These are phyloP conservation scores for Monosporascus sp. DNA, from an alignment of 2,329 filamentous ascomycete species.

Conservation along the genomic window DNA sequence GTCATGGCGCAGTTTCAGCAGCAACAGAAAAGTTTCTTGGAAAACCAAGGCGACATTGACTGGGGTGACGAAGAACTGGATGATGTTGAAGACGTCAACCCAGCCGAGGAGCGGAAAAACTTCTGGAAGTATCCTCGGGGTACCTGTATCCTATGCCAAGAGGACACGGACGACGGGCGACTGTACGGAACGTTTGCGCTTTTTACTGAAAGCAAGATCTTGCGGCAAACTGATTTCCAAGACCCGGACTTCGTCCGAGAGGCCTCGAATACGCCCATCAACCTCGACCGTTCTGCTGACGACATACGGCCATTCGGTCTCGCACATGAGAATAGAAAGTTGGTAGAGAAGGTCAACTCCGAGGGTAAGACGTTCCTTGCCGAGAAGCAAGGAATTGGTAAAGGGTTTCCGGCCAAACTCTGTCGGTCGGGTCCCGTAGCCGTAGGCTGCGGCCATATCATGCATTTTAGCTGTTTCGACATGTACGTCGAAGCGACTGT, in stretches of 20 bases:
- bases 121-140: conserved; percentile 87
- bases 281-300: conserved; percentile 80
- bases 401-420: conserved; percentile 71
- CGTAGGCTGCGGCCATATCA: conserved; percentile 92
- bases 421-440: conserved; percentile 73
- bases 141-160: conserved; percentile 93
- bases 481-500: conserved; percentile 80
- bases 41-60: conserved; percentile 79
- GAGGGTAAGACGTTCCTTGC: conserved; percentile 65
- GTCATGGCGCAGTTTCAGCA: conserved; percentile 99
- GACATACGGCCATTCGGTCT: conserved; percentile 83
- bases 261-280: conserved; percentile 69
- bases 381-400: conserved; percentile 79
- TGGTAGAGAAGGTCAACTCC: conserved; percentile 69
- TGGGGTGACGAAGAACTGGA: conserved; percentile 84
- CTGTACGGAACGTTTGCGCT: conserved; percentile 93
- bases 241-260: conserved; percentile 83
- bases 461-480: conserved; percentile 96
- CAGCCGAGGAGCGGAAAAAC: conserved; percentile 62
- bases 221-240: conserved; percentile 79
- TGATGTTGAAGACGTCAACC: conserved; percentile 54
- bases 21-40: conserved; percentile 92
- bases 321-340: conserved; percentile 75
- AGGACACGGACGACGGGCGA: conserved; percentile 83
- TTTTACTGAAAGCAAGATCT: conserved; percentile 76